These are phyloP conservation scores for Paraphaeosphaeria minitans DNA, from an alignment of 2,329 filamentous ascomycete genomes.

Conservation along the genomic window DNA sequence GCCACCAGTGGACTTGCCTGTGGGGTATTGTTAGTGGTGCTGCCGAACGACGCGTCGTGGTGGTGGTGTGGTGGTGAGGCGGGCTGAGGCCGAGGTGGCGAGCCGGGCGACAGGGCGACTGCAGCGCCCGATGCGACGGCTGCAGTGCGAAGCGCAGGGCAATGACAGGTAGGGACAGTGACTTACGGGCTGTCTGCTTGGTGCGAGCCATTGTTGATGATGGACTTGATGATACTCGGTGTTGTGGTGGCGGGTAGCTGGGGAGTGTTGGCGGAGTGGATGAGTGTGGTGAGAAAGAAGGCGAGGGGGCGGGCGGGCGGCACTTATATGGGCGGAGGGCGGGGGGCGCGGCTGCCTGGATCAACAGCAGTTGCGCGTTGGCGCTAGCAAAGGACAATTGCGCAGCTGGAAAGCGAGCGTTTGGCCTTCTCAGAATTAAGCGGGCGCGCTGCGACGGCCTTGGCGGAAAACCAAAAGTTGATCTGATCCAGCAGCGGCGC, in stretches of 20 bases:
- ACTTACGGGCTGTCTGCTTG: slow-evolving; percentile 63
- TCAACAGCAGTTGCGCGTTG: slow-evolving; percentile 31
- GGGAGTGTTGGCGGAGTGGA: slow-evolving; percentile 26
- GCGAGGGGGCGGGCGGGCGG: slow-evolving; percentile 39
- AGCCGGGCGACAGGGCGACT: slow-evolving; percentile 15
- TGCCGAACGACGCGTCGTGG: slow-evolving; percentile 14
- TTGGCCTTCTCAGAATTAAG: slow-evolving; percentile 34
- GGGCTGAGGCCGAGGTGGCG: slow-evolving; percentile 24
- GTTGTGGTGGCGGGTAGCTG: slow-evolving; percentile 29
- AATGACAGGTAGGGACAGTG: slow-evolving; percentile 20
- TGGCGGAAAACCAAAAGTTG: slow-evolving; percentile 11
- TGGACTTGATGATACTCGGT: slow-evolving; percentile 31
- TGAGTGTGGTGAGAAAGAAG: slow-evolving; percentile 45
- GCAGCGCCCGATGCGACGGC: slow-evolving; percentile 14
- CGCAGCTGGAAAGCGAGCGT: slow-evolving; percentile 10
- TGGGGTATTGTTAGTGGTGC: slow-evolving; percentile 39
- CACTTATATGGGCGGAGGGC: slow-evolving; percentile 46
- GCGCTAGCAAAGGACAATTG: slow-evolving; percentile 23
- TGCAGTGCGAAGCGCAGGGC: slow-evolving; percentile 24
- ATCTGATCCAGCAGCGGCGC: slow-evolving; percentile 15
- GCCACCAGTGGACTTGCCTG: slow-evolving; percentile 76
- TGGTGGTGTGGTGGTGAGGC: slow-evolving; percentile 1
- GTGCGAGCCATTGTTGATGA: slow-evolving; percentile 56
- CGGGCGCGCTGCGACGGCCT: slow-evolving; percentile 33
- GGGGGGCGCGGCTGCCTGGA: slow-evolving; percentile 43